phyloP scores from a whole-genome alignment of 139 green algal genomes.

The Tetradesmus lagerheimii region DNA sequence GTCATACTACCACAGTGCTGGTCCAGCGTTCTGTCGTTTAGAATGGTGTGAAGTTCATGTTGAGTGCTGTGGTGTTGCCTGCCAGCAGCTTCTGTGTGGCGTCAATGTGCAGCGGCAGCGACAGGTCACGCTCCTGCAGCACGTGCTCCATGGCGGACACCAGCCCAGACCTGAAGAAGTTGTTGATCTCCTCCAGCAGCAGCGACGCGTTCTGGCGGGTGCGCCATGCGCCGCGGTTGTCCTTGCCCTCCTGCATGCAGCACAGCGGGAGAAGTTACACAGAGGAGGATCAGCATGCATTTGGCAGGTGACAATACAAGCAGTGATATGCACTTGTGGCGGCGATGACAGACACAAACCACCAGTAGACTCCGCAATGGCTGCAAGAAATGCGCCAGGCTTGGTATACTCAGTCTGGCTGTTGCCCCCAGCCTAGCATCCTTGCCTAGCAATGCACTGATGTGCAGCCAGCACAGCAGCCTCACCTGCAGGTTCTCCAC shows the following conservation, averaged over 20 bases:
- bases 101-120: conserved; percentile 60
- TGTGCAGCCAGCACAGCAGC: not conserved
- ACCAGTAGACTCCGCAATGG: not conserved
- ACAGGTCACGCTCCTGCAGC: conserved; percentile 63
- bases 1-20: not conserved
- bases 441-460: no score
- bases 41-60: conserved; percentile 69
- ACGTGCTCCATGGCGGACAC: conserved; percentile 51
- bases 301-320: not conserved
- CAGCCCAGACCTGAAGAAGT: conserved; percentile 55
- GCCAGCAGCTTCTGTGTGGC: conserved; percentile 65
- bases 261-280: not conserved
- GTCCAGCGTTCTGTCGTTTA: conserved; percentile 20
- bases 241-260: conserved; percentile 51
- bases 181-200: conserved; percentile 54
- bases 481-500: conserved; percentile 67
- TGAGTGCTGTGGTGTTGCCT: conserved; percentile 62
- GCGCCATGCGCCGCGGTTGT: conserved; percentile 59
- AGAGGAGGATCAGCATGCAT: not conserved
- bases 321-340: not conserved
- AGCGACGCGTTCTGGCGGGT: conserved; percentile 60
- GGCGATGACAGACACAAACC: not conserved
- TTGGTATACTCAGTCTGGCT: not conserved
- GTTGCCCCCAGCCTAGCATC: no score
- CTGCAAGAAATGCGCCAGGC: not conserved